Evolutionary conservation across 345 rosid species (phyloP).

Genomic region (Aquilaria malaccensis): DNA sequence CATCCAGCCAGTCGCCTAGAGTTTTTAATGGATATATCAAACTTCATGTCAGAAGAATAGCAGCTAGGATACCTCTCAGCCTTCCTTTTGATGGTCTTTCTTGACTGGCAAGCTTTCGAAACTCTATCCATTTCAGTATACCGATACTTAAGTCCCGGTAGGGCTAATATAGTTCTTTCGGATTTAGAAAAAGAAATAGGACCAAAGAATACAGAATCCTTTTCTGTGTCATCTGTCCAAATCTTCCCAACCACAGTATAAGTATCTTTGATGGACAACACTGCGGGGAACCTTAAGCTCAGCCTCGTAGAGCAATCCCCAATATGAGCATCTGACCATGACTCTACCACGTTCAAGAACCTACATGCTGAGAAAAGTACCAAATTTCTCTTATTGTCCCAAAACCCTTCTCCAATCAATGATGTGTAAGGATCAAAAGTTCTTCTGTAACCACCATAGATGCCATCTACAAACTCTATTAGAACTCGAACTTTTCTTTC

Average conservation of each 20-base stretch:
- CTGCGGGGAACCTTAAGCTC: slow-evolving; percentile 23
- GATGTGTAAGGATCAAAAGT: slow-evolving; percentile 15
- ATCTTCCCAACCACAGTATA: slow-evolving; percentile 22
- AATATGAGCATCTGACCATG: slow-evolving; percentile 26
- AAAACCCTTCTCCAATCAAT: slow-evolving; percentile 44
- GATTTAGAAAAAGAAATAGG: slow-evolving; percentile 15
- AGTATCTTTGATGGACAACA: slow-evolving; percentile 23
- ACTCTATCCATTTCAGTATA: slow-evolving; percentile 31
- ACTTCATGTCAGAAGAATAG: slow-evolving; percentile 26
- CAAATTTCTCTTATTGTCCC: slow-evolving; percentile 32
- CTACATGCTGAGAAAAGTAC: slow-evolving; percentile 30
- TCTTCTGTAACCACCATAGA: neutral
- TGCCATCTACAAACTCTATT: slow-evolving; percentile 11
- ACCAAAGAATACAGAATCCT: slow-evolving; percentile 23
- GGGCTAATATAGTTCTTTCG: neutral
- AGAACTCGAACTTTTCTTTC: slow-evolving; percentile 16
- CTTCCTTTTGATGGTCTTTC: slow-evolving; percentile 10
- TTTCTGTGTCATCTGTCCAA: slow-evolving; percentile 16
- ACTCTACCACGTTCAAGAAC: slow-evolving; percentile 15
- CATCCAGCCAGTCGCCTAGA: slow-evolving; percentile 12
- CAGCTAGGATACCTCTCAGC: slow-evolving; percentile 23
- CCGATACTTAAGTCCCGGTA: slow-evolving; percentile 18
- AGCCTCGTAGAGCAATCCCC: slow-evolving; percentile 33
- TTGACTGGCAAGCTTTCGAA: slow-evolving; percentile 15
- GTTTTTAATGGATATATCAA: slow-evolving; percentile 19